These are phyloP conservation scores for Colletotrichum sansevieriae DNA, from an alignment of 2,329 filamentous ascomycete species.

Conservation along the genomic window DNA sequence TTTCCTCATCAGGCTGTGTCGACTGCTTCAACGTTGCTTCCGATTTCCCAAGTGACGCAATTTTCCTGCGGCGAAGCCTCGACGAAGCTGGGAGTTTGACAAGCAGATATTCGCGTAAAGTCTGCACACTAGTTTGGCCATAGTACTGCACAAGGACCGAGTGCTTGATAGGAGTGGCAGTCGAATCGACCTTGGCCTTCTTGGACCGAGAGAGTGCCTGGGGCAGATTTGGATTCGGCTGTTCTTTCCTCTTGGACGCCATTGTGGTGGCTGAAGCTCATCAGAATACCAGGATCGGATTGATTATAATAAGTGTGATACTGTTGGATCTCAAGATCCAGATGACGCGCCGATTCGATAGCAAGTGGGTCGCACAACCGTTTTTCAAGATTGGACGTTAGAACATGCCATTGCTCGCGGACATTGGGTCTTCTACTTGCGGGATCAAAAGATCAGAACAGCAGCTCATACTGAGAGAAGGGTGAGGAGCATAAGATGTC, in stretches of 20 bases:
- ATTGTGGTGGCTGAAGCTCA: constrained; percentile 15
- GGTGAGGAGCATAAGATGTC: not conserved
- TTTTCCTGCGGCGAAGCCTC: constrained; percentile 70
- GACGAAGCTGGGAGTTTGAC: constrained; percentile 75
- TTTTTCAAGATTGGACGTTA: constrained; percentile 1
- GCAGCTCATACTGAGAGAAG: not conserved
- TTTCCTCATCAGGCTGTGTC: constrained; percentile 52
- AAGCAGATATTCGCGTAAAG: constrained; percentile 79
- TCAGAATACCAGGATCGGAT: not conserved
- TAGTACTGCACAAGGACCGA: constrained; percentile 59
- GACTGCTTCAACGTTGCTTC: constrained; percentile 39
- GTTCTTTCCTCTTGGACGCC: constrained; percentile 31
- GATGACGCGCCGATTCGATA: not conserved
- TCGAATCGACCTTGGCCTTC: constrained; percentile 11
- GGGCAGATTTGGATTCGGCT: not conserved
- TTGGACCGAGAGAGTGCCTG: constrained; percentile 9
- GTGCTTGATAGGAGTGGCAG: constrained; percentile 27
- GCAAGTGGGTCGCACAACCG: not conserved
- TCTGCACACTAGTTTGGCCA: constrained; percentile 63
- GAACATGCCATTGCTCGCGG: constrained; percentile 7
- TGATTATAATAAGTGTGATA: constrained; percentile 5
- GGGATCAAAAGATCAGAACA: not conserved
- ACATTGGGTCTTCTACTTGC: constrained; percentile 6
- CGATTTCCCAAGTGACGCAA: constrained; percentile 58
- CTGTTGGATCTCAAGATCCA: not conserved